These are phyloP conservation scores for Agrocybe praecox DNA, from an alignment of 768 basidiomycete species.

Conservation along the genomic window DNA sequence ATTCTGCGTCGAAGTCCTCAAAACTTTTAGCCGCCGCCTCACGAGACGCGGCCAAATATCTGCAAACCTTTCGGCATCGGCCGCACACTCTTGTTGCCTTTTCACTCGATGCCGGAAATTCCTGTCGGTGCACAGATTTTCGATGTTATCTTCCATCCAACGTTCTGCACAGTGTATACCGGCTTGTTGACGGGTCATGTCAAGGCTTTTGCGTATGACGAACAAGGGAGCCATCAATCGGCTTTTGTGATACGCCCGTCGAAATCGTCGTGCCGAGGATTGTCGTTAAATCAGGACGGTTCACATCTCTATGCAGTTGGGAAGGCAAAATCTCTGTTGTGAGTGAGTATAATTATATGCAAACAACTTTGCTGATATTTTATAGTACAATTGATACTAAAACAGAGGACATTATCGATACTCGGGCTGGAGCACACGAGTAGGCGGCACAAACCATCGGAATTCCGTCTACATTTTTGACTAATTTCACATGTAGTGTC, in stretches of 20 bases:
- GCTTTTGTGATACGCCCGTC: constrained; percentile 72
- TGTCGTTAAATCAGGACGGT: constrained; percentile 72
- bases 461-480: constrained; percentile 24
- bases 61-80: constrained; percentile 17
- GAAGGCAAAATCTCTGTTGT: constrained; percentile 82
- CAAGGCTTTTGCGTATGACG: constrained; percentile 80
- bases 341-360: constrained; percentile 30
- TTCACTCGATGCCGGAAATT: constrained; percentile 56
- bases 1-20: too few relatives aligned
- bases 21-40: neutral
- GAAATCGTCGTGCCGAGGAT: constrained; percentile 80
- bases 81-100: constrained; percentile 10
- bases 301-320: constrained; percentile 74
- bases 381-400: constrained; percentile 67
- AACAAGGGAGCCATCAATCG: constrained; percentile 58
- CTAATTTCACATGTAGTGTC: constrained; percentile 50
- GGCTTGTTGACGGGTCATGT: constrained; percentile 83
- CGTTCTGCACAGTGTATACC: constrained; percentile 66
- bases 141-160: constrained; percentile 88
- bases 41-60: constrained; percentile 10
- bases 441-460: constrained; percentile 48
- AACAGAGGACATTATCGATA: constrained; percentile 50
- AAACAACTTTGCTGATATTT: constrained; percentile 2
- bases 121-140: constrained; percentile 80
- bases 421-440: constrained; percentile 64